Evolutionary conservation across 179 eudicot species (phyloP).

Genomic region (Monotropa hypopitys): DNA sequence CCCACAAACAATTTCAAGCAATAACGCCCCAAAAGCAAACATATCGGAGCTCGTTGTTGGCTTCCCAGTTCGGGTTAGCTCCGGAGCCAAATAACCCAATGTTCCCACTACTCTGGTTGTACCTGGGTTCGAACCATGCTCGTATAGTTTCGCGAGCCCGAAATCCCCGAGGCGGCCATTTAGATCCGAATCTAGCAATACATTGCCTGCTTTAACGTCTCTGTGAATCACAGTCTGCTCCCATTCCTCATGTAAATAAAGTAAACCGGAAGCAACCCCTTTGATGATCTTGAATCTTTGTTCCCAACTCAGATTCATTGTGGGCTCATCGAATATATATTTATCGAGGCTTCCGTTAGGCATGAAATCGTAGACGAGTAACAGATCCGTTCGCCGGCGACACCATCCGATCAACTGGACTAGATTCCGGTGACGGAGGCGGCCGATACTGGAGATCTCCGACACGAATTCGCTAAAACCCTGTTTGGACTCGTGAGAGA

Average conservation of each 20-base stretch:
- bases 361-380: conserved; percentile 62
- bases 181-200: conserved; percentile 35
- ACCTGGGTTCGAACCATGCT: conserved; percentile 35
- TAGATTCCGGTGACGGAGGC: conserved; percentile 25
- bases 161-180: conserved; percentile 41
- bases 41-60: conserved; percentile 16
- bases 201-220: conserved; percentile 53
- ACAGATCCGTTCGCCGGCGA: conserved; percentile 19
- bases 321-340: conserved; percentile 27
- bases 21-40: conserved; percentile 24
- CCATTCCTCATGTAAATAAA: conserved; percentile 56
- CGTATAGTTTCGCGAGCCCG: conserved; percentile 47
- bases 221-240: conserved; percentile 54
- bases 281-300: conserved; percentile 44
- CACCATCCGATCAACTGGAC: conserved; percentile 32
- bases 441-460: conserved; percentile 28
- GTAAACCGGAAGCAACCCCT: conserved; percentile 54
- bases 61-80: conserved; percentile 24
- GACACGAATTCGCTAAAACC: conserved; percentile 24
- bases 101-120: conserved; percentile 34
- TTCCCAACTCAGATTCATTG: conserved; percentile 28
- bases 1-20: conserved; percentile 40
- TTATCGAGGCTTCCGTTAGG: conserved; percentile 59
- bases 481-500: conserved; percentile 45
- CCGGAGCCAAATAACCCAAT: conserved; percentile 45